A percentile compares a stretch with the other conserved stretches of the same genome.
phyloP scores from a whole-genome alignment of 2,329 filamentous ascomycete genomes.

The Massarina eburnea region DNA sequence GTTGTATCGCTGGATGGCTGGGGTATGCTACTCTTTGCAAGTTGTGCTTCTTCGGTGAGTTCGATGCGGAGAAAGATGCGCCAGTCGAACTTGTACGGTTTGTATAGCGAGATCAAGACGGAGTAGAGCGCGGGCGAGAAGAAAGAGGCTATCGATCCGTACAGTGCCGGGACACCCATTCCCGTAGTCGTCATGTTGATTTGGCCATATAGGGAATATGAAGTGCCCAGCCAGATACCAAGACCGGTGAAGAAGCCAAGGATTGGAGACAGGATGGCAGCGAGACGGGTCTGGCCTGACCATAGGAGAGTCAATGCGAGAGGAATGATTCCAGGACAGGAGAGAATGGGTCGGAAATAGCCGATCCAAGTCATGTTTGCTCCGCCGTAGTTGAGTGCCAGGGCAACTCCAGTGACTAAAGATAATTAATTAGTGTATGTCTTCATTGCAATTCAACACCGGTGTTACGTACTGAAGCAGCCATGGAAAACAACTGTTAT shows the following conservation, averaged over 20 bases:
- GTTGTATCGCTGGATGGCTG: neutral
- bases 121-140: conserved; percentile 5
- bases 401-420: conserved; percentile 49
- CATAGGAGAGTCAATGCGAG: conserved; percentile 57
- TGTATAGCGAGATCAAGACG: conserved; percentile 2
- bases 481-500: conserved; percentile 57
- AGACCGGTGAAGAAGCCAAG: conserved; percentile 38
- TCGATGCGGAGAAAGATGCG: conserved; percentile 7
- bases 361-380: conserved; percentile 58
- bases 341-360: conserved; percentile 57
- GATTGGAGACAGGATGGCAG: conserved; percentile 54
- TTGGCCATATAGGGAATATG: conserved; percentile 2
- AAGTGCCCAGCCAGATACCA: conserved; percentile 2
- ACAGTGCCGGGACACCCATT: conserved; percentile 3
- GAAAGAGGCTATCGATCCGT: conserved; percentile 4
- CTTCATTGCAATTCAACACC: conserved; percentile 24
- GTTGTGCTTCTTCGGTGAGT: conserved; percentile 3
- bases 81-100: conserved; percentile 6
- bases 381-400: conserved; percentile 57
- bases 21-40: neutral
- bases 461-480: neutral
- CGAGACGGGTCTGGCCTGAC: conserved; percentile 51
- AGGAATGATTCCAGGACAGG: conserved; percentile 57
- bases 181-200: conserved; percentile 2
- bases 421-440: neutral